Conservation (phyloP, 129 eudicot species). For the Artemisia annua region DNA sequence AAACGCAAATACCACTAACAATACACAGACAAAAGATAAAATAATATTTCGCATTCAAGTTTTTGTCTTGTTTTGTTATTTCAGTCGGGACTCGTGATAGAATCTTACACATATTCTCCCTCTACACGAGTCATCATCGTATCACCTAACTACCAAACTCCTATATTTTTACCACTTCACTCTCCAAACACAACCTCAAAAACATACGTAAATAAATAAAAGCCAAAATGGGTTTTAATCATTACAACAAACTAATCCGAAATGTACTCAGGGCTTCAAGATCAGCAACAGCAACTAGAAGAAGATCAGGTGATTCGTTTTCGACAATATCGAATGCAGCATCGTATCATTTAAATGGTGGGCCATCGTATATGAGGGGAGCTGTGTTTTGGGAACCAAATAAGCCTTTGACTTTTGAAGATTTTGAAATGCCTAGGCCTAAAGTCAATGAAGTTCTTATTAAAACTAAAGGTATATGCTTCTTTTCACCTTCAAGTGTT, state of each 20-base stretch:
- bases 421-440: slow-evolving; percentile 96
- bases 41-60: too few relatives aligned
- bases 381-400: slow-evolving; percentile 89
- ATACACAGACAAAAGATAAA: too few relatives aligned
- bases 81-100: too few relatives aligned
- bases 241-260: slow-evolving; percentile 27
- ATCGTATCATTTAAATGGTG: slow-evolving; percentile 63
- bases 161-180: not conserved
- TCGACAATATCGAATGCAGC: slow-evolving; percentile 29
- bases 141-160: not conserved
- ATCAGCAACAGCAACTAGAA: slow-evolving; percentile 10
- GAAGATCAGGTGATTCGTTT: slow-evolving; percentile 14
- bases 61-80: too few relatives aligned
- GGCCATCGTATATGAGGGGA: slow-evolving; percentile 83
- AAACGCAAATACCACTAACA: too few relatives aligned
- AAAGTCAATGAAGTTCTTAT: slow-evolving; percentile 86
- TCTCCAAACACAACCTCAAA: not conserved
- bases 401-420: slow-evolving; percentile 81
- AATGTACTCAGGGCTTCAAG: slow-evolving; percentile 16
- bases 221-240: slow-evolving; percentile 29
- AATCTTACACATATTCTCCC: too few relatives aligned
- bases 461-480: slow-evolving; percentile 82
- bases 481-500: too few relatives aligned
- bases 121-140: not conserved
- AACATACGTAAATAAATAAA: too few relatives aligned